These are phyloP conservation scores for Lentinula raphanica DNA, from an alignment of 768 basidiomycete species.

Conservation along the genomic window DNA sequence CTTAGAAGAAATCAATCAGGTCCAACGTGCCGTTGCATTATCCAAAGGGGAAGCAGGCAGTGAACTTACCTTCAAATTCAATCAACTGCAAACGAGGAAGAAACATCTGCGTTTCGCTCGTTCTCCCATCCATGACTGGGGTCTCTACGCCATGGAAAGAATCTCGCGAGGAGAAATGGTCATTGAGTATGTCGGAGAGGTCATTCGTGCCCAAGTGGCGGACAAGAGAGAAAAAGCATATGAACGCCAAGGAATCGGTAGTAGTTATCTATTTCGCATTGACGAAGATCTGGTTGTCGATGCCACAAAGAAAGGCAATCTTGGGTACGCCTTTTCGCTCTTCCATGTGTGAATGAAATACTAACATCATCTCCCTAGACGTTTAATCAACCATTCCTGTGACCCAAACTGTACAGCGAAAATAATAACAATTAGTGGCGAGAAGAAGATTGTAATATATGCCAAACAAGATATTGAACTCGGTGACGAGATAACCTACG, in stretches of 20 bases:
- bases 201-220: slow-evolving; percentile 91
- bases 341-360: slow-evolving; percentile 10
- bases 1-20: slow-evolving; percentile 90
- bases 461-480: slow-evolving; percentile 94
- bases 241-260: slow-evolving; percentile 95
- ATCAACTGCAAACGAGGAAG: slow-evolving; percentile 95
- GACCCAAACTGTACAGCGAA: slow-evolving; percentile 91
- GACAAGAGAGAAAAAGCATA: slow-evolving; percentile 97
- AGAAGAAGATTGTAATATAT: slow-evolving; percentile 99
- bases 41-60: slow-evolving; percentile 71
- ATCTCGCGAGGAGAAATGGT: slow-evolving; percentile 97
- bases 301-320: slow-evolving; percentile 97
- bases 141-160: slow-evolving; percentile 94
- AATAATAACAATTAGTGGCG: slow-evolving; percentile 85
- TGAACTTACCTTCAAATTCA: slow-evolving; percentile 89
- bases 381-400: slow-evolving; percentile 97
- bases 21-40: slow-evolving; percentile 72
- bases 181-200: slow-evolving; percentile 98
- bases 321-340: slow-evolving; percentile 64
- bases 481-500: slow-evolving; percentile 97
- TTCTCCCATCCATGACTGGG: slow-evolving; percentile 98
- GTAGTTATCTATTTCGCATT: slow-evolving; percentile 95
- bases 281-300: slow-evolving; percentile 98
- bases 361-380: slow-evolving; percentile 41
- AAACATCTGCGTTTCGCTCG: slow-evolving; percentile 94